Evolutionary conservation across 139 green algal genomes (phyloP).

Genomic region (Choricystis sp.): DNA sequence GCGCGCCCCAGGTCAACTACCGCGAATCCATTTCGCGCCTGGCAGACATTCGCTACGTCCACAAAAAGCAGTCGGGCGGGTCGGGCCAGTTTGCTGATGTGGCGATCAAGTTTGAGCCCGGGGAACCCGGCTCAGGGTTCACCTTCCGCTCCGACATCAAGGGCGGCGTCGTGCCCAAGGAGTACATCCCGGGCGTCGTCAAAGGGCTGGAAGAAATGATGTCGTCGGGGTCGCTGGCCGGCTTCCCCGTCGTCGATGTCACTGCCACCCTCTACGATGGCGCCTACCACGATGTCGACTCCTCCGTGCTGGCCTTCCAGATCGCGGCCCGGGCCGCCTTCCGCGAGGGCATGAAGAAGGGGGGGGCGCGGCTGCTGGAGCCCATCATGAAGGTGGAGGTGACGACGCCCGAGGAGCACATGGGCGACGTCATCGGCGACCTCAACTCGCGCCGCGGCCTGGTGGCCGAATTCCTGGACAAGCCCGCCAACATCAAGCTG

Average conservation of each 20-base stretch:
- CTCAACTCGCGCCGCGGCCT: constrained; percentile 90
- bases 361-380: constrained; percentile 76
- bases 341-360: constrained; percentile 86
- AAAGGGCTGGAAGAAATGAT: constrained; percentile 96
- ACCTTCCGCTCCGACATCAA: constrained; percentile 94
- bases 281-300: constrained; percentile 97
- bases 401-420: constrained; percentile 84
- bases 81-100: constrained; percentile 94
- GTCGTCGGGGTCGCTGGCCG: constrained; percentile 70
- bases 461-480: constrained; percentile 78
- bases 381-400: constrained; percentile 98
- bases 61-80: constrained; percentile 99
- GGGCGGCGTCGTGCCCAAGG: constrained; percentile 88
- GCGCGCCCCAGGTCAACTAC: constrained; percentile 96
- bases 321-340: constrained; percentile 63
- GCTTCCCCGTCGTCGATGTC: constrained; percentile 94
- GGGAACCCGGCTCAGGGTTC: constrained; percentile 85
- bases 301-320: constrained; percentile 93
- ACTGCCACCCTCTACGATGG: constrained; percentile 73
- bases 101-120: constrained; percentile 85
- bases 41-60: constrained; percentile 74
- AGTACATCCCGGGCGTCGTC: constrained; percentile 94
- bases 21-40: constrained; percentile 76
- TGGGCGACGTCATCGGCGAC: constrained; percentile 96
- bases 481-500: constrained; percentile 83